Evolutionary conservation across 2,329 filamentous ascomycete genomes (phyloP).

Genomic region (Pyrenochaeta sp.): DNA sequence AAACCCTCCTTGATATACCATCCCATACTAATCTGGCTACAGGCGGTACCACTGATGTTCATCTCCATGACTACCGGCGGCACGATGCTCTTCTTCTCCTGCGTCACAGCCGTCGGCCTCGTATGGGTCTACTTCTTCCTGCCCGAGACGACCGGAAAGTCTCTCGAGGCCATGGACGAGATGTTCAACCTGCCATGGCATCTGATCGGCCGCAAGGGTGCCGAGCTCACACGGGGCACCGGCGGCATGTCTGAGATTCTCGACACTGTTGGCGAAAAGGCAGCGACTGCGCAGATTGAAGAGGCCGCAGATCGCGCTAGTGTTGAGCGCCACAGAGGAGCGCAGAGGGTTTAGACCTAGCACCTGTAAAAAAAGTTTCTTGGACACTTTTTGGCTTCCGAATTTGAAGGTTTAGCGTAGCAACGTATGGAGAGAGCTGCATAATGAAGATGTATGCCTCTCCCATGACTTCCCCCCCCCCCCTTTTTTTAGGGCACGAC

Average conservation of each 20-base stretch:
- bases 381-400: no score
- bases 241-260: constrained; percentile 45
- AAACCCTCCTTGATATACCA: neutral
- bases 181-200: constrained; percentile 79
- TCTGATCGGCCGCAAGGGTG: constrained; percentile 67
- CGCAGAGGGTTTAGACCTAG: no score
- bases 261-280: constrained; percentile 45
- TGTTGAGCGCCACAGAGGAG: no score
- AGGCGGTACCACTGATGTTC: constrained; percentile 76
- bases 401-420: no score
- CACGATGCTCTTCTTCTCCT: constrained; percentile 80
- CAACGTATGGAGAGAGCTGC: no score
- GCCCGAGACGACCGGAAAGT: constrained; percentile 73
- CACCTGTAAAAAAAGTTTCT: no score
- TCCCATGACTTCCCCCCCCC: no score
- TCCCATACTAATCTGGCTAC: neutral
- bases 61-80: constrained; percentile 67
- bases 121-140: constrained; percentile 76
- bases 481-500: no score
- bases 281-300: constrained; percentile 37
- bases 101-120: constrained; percentile 72
- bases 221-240: constrained; percentile 40
- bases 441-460: no score
- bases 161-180: constrained; percentile 73
- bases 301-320: constrained; percentile 6